These are phyloP conservation scores for Pythium brachiatum DNA, from an alignment of 352 stramenopile species.

Conservation along the genomic window DNA sequence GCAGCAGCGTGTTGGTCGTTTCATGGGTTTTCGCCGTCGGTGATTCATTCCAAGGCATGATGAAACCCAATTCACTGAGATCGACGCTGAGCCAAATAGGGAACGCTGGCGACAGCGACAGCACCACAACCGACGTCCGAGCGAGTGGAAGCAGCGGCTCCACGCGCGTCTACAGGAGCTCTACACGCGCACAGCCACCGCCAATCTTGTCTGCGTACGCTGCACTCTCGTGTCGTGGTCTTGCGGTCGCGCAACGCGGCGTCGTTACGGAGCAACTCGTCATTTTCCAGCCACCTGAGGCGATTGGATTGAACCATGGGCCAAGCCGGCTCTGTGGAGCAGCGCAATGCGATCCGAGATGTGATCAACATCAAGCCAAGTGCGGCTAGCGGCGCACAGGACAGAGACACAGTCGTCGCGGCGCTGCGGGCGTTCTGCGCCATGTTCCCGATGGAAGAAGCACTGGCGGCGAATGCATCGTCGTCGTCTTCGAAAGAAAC, in stretches of 20 bases:
- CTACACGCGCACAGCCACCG: not conserved
- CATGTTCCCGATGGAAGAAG: slow-evolving; percentile 71
- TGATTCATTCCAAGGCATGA: slow-evolving; percentile 8
- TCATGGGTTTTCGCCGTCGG: slow-evolving; percentile 16
- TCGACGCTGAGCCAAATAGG: slow-evolving; percentile 17
- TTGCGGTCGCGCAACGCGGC: not conserved
- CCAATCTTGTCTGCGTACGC: not conserved
- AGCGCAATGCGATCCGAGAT: slow-evolving; percentile 76
- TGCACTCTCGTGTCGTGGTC: slow-evolving; percentile 1
- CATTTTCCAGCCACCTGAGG: not conserved
- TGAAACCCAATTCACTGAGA: slow-evolving; percentile 20
- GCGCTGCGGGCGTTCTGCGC: slow-evolving; percentile 70
- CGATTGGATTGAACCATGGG: slow-evolving; percentile 42
- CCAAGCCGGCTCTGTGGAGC: slow-evolving; percentile 73
- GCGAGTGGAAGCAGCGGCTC: slow-evolving; percentile 3
- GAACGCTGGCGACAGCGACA: slow-evolving; percentile 15
- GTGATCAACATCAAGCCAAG: slow-evolving; percentile 52
- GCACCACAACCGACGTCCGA: slow-evolving; percentile 16
- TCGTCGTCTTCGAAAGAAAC: slow-evolving; percentile 23
- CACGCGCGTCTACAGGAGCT: not conserved
- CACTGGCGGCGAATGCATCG: slow-evolving; percentile 22
- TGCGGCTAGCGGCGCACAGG: slow-evolving; percentile 30
- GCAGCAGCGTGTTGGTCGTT: slow-evolving; percentile 8
- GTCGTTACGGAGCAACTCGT: not conserved
- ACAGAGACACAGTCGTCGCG: slow-evolving; percentile 44